These are phyloP conservation scores for Spiromastix sp. DNA, from an alignment of 2,329 filamentous ascomycete species.

Conservation along the genomic window DNA sequence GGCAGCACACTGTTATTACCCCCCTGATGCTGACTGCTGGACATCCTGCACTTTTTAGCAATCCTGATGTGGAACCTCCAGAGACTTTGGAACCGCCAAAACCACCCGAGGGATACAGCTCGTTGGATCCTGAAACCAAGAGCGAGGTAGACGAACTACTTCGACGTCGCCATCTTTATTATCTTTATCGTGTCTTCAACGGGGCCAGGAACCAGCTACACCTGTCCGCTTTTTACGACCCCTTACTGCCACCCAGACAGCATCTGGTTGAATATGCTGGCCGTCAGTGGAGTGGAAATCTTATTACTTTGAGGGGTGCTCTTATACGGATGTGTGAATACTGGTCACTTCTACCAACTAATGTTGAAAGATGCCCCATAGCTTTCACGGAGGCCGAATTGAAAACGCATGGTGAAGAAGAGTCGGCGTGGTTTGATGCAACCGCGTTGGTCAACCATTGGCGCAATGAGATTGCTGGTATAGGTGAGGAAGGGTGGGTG, in stretches of 20 bases:
- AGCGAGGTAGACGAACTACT: conserved; percentile 14
- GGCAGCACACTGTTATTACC: conserved; percentile 16
- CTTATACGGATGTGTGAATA: conserved; percentile 12
- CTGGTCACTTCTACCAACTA: conserved; percentile 6
- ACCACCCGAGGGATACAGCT: conserved; percentile 13
- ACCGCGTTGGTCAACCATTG: conserved; percentile 8
- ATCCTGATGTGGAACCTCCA: conserved; percentile 14
- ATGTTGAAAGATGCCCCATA: conserved; percentile 6
- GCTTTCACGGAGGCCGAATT: conserved; percentile 7
- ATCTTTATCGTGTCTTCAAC: conserved; percentile 17
- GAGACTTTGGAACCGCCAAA: conserved; percentile 10
- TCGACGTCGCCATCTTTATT: conserved; percentile 12
- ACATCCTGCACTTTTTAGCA: conserved; percentile 15
- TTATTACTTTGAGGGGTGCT: conserved; percentile 14
- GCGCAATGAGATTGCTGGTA: conserved; percentile 7
- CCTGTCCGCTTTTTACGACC: conserved; percentile 13
- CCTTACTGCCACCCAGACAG: conserved; percentile 12
- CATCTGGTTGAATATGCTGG: conserved; percentile 16
- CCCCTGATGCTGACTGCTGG: conserved; percentile 14
- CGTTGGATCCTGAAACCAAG: conserved; percentile 12
- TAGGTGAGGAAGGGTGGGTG: conserved; percentile 11
- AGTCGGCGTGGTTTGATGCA: conserved; percentile 7
- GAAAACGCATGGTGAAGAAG: conserved; percentile 7
- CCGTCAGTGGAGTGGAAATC: conserved; percentile 16
- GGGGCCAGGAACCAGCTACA: conserved; percentile 15